These are phyloP conservation scores for Candida ficus DNA, from an alignment of 805 yeast species.

Conservation along the genomic window DNA sequence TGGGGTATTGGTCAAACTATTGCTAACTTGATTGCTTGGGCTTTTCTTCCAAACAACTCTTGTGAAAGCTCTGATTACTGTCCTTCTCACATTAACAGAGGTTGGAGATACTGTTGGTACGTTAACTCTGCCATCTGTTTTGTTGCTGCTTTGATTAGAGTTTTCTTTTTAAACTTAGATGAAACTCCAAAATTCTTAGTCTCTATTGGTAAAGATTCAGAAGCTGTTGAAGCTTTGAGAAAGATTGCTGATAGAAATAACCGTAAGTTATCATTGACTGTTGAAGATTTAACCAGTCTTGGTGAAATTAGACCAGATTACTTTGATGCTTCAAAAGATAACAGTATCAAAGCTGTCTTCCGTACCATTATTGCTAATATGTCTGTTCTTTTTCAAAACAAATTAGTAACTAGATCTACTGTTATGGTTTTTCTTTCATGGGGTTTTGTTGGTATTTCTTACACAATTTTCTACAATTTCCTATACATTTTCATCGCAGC, in stretches of 20 bases:
- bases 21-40: constrained; percentile 47
- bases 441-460: constrained; percentile 51
- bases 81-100: constrained; percentile 42
- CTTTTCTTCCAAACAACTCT: constrained; percentile 42
- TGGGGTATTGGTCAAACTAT: constrained; percentile 58
- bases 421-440: constrained; percentile 44
- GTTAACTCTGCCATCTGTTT: constrained; percentile 46
- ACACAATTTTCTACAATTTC: constrained; percentile 48
- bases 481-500: constrained; percentile 44
- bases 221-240: constrained; percentile 39
- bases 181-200: constrained; percentile 52
- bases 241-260: constrained; percentile 43
- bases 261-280: constrained; percentile 37
- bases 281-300: constrained; percentile 40
- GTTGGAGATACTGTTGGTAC: constrained; percentile 56
- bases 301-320: constrained; percentile 34
- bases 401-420: constrained; percentile 35
- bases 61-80: constrained; percentile 40
- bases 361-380: constrained; percentile 32
- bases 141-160: constrained; percentile 41
- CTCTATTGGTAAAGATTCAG: constrained; percentile 44
- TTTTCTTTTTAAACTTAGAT: constrained; percentile 37
- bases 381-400: constrained; percentile 38
- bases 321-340: constrained; percentile 19
- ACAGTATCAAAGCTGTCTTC: constrained; percentile 12